Evolutionary conservation across 345 rosid species (phyloP), one percentile per base, ranked within the genome.

Genomic region (Firmiana major): DNA sequence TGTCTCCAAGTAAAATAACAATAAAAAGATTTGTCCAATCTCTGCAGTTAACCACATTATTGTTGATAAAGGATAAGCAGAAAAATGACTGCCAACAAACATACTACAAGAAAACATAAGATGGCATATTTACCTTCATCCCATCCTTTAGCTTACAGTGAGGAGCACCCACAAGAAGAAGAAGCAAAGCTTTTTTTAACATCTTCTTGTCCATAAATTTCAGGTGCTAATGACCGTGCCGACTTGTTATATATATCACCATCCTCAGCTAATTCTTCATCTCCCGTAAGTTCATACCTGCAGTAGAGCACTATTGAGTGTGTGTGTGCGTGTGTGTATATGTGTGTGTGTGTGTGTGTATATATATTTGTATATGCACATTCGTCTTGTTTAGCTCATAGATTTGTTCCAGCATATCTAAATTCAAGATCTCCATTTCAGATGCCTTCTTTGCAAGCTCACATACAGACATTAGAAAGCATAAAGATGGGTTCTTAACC

Each of bases 131-230:
- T 79, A 96, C 99, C 98, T 96, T 96, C 99, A 96, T 96, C 81
- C 97, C 97, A 83, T 94, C 99, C 76, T 93, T 93, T 66, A 96
- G 81, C 71, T 92, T 95, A 77, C 97, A 85, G 84, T 92, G 98
- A 63, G 99, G 99, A 81, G 98, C 97, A 75, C 98, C 98, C 77
- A 96, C 97, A 66, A 93, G 98, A 42, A 93, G 94, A 80, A 96
- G 95, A 79, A 96, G 97, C 67, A 96, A 84, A 63, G 98, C 99
- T 77, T 92, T 96, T n/a, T 76, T 96, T 96, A 16, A 94, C 90
- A 85, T 96, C 99, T 83, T 96, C 98, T 80, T 96, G 99, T 77
- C 99, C 99, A 87, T 92, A 96, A 77, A 96, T 96, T 89, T 93
- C 97, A 78, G 99, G 98, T 64, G 99, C 99, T 69, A 96, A 81